Base-by-base conservation (phyloP, 768 basidiomycete genomes). In the Calocybe gangraenosa region DNA sequence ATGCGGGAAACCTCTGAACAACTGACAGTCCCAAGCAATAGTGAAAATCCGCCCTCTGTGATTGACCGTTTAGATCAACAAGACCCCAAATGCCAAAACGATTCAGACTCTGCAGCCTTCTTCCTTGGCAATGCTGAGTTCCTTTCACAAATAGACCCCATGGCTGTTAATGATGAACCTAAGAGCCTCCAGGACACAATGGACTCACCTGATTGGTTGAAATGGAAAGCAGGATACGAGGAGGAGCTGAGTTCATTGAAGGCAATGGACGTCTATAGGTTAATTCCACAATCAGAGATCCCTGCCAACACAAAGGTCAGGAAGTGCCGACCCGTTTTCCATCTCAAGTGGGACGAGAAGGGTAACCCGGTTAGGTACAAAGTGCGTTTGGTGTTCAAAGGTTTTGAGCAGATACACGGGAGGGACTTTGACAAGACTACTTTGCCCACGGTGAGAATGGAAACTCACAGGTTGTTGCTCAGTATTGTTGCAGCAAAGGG, bases 341-440 rank as follows among this genome's bases (percentile, higher is more conserved):
- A 49, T 22, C 47, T 48, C 4, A 72, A 72, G 46, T 32, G 49
- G 13, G 57, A 69, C 37, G 44, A 47, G 3, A n/a, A 50, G 5
- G 68, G 67, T 3, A 47, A 45, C 0, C 41, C 64, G 0, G 40
- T 46, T 0, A 22, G 53, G 7, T 60, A 61, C 51, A 72, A 72
- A 44, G 65, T 59, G 0, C 55, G 63, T 1, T 58, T 64, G 17
- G 65, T 75, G 1, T 64, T 63, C 8, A 53, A 63, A 21, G 71
- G 73, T 0, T 67, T 62, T 49, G 37, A 62, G 6, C 65, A 37
- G 30, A 38, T 47, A 1, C 28, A 47, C 56, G 3, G 63, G 0
- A 48, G 58, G 7, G 73, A 78, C 40, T 78, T 67, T 46, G 59
- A 54, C 0, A 61, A 66, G 30, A 73, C 71, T 0, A 69, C 65